Conservation (phyloP, 306 rosid genomes). For the Castanea crenata region DNA sequence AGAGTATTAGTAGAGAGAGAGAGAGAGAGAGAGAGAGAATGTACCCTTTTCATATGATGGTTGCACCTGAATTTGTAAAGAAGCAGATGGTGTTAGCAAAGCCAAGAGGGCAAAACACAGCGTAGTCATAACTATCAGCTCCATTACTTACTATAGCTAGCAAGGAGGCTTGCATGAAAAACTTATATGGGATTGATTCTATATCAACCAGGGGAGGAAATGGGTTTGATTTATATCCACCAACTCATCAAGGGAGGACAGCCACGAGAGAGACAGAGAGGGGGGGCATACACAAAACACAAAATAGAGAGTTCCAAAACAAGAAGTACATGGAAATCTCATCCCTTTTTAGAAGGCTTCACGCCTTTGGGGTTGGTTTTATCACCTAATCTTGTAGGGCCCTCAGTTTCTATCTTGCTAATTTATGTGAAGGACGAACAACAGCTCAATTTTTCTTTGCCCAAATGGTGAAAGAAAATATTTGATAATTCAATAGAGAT, state of each 20-base stretch:
- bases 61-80: conserved; percentile 35
- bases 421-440: not conserved
- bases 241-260: conserved; percentile 4
- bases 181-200: not conserved
- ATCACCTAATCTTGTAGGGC: conserved; percentile 44
- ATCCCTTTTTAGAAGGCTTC: conserved; percentile 36
- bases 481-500: conserved; percentile 1
- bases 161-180: conserved; percentile 14
- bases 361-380: conserved; percentile 50
- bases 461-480: not conserved
- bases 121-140: conserved; percentile 25
- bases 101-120: conserved; percentile 34
- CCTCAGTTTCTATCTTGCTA: conserved; percentile 18
- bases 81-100: conserved; percentile 37
- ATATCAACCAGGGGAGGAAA: conserved; percentile 5
- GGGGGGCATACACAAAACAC: conserved; percentile 52
- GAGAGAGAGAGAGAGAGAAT: not conserved
- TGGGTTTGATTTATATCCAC: conserved; percentile 30
- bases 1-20: not conserved
- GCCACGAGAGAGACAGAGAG: conserved; percentile 14
- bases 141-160: conserved; percentile 17
- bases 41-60: conserved; percentile 41
- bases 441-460: conserved; percentile 1
- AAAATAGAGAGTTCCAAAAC: conserved; percentile 64
- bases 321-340: conserved; percentile 24